Conservation (phyloP, 805 yeast species). For the Pichia deserticola region DNA sequence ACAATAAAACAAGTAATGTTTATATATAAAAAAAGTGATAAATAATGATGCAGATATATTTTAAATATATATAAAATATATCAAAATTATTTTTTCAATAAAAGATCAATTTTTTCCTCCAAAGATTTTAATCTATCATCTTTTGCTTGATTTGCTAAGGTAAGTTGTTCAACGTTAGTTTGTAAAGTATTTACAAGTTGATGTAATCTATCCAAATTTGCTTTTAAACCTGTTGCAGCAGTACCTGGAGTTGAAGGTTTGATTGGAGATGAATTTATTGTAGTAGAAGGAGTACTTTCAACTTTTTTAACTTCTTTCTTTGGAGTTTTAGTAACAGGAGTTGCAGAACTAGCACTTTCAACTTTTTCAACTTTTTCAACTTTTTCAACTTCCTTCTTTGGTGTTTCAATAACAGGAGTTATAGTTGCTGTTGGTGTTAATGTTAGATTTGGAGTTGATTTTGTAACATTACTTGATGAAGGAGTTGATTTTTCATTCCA, state of each 20-base stretch:
- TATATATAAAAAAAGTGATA: no score
- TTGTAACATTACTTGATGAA: neutral
- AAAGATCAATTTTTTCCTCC: slow-evolving; percentile 53
- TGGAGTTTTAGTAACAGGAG: neutral
- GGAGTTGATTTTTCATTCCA: slow-evolving; percentile 18
- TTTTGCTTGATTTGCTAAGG: slow-evolving; percentile 50
- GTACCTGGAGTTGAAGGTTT: slow-evolving; percentile 21
- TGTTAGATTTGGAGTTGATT: no score
- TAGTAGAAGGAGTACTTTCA: slow-evolving; percentile 3
- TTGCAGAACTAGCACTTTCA: neutral
- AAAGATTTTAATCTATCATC: slow-evolving; percentile 52
- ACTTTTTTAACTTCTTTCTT: neutral
- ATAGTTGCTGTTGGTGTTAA: no score
- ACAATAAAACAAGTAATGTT: no score
- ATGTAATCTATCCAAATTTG: slow-evolving; percentile 62
- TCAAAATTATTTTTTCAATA: slow-evolving; percentile 33
- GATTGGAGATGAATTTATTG: slow-evolving; percentile 11
- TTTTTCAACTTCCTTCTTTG: slow-evolving; percentile 1
- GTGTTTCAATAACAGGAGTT: neutral
- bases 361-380: neutral
- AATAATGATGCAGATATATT: no score
- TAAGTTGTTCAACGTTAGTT: slow-evolving; percentile 42
- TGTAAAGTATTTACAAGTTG: slow-evolving; percentile 52
- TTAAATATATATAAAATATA: no score
- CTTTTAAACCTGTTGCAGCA: slow-evolving; percentile 59